phyloP scores from a whole-genome alignment of 169 alveolate genomes.

The Eimeria maxima region DNA sequence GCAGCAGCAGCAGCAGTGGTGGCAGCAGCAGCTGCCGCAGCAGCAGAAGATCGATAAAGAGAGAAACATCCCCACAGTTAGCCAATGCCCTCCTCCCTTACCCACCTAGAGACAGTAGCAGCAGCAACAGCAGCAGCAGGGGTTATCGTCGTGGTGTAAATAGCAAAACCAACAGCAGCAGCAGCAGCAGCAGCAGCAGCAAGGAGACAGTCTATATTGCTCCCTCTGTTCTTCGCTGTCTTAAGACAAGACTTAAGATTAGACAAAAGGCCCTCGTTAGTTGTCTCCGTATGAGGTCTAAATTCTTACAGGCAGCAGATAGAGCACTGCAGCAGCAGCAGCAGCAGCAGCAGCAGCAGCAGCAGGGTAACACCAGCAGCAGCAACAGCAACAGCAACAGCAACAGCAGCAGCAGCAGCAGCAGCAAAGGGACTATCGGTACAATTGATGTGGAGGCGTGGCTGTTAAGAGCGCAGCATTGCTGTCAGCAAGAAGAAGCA shows the following conservation, averaged over 20 bases:
- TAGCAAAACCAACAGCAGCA: not conserved
- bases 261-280: slow-evolving; percentile 4
- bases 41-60: not conserved
- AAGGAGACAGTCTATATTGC: not conserved
- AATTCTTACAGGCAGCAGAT: slow-evolving; percentile 4
- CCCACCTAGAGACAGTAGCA: not conserved
- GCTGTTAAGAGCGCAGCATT: slow-evolving; percentile 38
- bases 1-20: slow-evolving; percentile 36
- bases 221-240: slow-evolving; percentile 11
- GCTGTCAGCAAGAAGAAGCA: slow-evolving; percentile 45
- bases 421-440: not conserved
- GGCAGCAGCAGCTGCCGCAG: slow-evolving; percentile 28
- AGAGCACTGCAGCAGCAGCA: not conserved
- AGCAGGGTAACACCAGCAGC: not conserved
- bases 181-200: not conserved
- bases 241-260: not conserved
- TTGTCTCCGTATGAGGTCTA: slow-evolving; percentile 7
- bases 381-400: slow-evolving; percentile 25
- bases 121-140: slow-evolving; percentile 9
- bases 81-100: too few relatives aligned
- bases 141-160: not conserved
- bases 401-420: slow-evolving; percentile 45
- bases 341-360: slow-evolving; percentile 63
- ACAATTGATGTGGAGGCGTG: slow-evolving; percentile 23
- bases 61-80: not conserved